Percentiles rank a stretch among this genome's conserved stretches.
phyloP scores from a whole-genome alignment of 306 rosid species.

The Quercus gilva region DNA sequence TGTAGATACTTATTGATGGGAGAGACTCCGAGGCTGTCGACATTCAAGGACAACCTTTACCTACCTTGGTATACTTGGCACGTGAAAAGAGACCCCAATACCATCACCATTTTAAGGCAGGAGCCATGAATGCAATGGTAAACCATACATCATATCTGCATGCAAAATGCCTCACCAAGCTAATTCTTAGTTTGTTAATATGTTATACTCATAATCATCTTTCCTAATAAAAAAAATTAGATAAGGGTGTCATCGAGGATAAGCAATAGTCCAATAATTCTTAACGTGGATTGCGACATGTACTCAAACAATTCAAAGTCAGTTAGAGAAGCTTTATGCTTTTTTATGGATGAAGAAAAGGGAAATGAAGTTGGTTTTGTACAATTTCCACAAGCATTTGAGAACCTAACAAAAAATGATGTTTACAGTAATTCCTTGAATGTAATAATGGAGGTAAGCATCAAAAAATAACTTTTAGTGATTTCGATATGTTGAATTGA shows the following conservation, averaged over 20 bases:
- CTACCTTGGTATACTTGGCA: not conserved
- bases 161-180: not conserved
- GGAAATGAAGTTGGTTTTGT: not conserved
- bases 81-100: not conserved
- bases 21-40: not conserved
- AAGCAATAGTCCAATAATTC: not conserved
- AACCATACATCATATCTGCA: not conserved
- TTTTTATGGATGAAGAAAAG: not conserved
- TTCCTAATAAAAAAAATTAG: not conserved
- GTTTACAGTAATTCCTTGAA: not conserved
- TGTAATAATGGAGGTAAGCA: not conserved
- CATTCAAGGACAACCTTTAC: not conserved
- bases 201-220: not conserved
- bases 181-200: not conserved
- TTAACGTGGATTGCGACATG: slow-evolving; percentile 1
- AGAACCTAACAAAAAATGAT: not conserved
- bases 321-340: not conserved
- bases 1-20: not conserved
- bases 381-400: not conserved
- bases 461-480: not conserved
- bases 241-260: slow-evolving; percentile 3
- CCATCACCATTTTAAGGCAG: slow-evolving; percentile 5
- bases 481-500: not conserved
- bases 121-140: slow-evolving; percentile 6
- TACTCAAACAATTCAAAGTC: not conserved